Evolutionary conservation across 2,329 filamentous ascomycete genomes (phyloP).

Genomic region (Bipolaris zeicola): DNA sequence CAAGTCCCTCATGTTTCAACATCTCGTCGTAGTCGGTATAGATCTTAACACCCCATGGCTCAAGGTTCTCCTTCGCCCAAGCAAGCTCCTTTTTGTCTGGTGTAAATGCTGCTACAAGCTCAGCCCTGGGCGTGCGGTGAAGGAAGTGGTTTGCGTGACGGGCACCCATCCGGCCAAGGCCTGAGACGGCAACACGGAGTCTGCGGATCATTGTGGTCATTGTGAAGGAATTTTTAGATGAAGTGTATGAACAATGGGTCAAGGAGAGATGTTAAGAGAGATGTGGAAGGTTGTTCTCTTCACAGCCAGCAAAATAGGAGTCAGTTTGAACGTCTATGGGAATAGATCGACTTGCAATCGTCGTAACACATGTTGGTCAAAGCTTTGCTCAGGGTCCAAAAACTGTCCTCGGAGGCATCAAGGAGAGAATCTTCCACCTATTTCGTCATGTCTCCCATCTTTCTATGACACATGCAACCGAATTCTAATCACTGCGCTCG

Average conservation of each 20-base stretch:
- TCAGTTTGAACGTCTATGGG: not conserved
- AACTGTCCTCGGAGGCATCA: constrained; percentile 3
- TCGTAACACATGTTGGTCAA: constrained; percentile 22
- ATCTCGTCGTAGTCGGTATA: constrained; percentile 63
- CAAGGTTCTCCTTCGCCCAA: constrained; percentile 59
- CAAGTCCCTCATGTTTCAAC: constrained; percentile 60
- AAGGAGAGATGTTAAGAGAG: not conserved
- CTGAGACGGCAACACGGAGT: constrained; percentile 53
- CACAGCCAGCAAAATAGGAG: not conserved
- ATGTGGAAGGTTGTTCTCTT: not conserved
- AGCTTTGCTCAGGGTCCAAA: constrained; percentile 24
- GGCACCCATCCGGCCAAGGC: constrained; percentile 58
- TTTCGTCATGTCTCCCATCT: not conserved
- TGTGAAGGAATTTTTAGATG: constrained; percentile 14
- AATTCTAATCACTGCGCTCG: not conserved
- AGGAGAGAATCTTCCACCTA: constrained; percentile 1
- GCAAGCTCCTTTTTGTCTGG: constrained; percentile 50
- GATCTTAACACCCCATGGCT: constrained; percentile 58
- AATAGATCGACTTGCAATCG: constrained; percentile 5
- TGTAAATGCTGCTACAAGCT: constrained; percentile 56
- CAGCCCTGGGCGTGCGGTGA: constrained; percentile 52
- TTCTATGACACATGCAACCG: not conserved
- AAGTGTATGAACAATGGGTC: not conserved
- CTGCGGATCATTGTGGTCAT: constrained; percentile 45
- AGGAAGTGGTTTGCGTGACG: constrained; percentile 57